phyloP scores from a whole-genome alignment of 2,329 filamentous ascomycete species.

The Lasiodiplodia citricola region DNA sequence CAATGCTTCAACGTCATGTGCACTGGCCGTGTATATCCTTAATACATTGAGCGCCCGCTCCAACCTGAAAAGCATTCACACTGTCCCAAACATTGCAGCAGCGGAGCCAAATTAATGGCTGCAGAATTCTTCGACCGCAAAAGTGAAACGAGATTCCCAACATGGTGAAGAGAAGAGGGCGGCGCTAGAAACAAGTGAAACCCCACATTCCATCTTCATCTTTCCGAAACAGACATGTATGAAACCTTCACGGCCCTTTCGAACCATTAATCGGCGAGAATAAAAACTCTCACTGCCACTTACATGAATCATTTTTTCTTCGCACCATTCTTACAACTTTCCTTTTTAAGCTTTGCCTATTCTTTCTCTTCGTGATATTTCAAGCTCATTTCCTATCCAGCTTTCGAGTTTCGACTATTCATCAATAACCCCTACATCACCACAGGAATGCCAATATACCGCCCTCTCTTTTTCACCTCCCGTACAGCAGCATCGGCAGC shows the following conservation, averaged over 20 bases:
- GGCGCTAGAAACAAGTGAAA: neutral
- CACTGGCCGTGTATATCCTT: neutral
- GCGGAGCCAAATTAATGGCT: too few relatives aligned
- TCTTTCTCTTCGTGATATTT: slow-evolving; percentile 6
- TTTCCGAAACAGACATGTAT: neutral
- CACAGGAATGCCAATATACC: neutral
- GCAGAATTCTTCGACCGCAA: neutral
- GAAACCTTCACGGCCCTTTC: neutral
- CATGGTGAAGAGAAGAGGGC: neutral
- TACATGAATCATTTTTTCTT: neutral
- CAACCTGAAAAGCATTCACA: neutral
- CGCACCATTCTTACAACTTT: neutral
- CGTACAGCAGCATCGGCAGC: neutral
- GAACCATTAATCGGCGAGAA: neutral
- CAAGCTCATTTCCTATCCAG: slow-evolving; percentile 9
- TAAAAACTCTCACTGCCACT: neutral
- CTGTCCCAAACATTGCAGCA: neutral
- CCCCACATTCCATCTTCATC: neutral
- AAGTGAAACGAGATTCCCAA: neutral
- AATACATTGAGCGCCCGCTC: neutral
- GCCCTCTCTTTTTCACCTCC: neutral
- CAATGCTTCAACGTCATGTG: neutral
- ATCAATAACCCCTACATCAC: neutral
- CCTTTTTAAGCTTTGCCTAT: neutral
- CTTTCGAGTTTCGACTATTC: slow-evolving; percentile 1